Conservation (phyloP, 139 green algal genomes). For the Picochlorum costavermella region DNA sequence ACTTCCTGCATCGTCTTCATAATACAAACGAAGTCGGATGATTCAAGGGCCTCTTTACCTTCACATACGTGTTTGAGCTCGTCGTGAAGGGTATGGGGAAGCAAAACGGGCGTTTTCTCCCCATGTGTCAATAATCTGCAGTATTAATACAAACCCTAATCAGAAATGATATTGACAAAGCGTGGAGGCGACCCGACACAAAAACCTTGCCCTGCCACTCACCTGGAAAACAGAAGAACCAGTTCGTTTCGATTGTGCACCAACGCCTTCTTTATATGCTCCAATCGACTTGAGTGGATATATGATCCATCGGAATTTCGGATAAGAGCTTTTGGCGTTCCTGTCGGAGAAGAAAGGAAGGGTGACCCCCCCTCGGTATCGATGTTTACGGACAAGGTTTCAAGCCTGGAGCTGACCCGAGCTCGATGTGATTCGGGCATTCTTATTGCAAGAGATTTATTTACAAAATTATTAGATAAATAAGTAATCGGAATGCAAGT, state of each 20-base stretch:
- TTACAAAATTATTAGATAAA: no score
- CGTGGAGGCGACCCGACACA: no score
- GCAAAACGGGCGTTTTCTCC: slow-evolving; percentile 27
- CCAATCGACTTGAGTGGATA: background rate
- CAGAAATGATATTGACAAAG: no score
- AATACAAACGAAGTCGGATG: slow-evolving; percentile 16
- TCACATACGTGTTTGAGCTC: slow-evolving; percentile 27
- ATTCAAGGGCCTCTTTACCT: slow-evolving; percentile 10
- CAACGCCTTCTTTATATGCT: slow-evolving; percentile 13
- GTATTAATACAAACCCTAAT: background rate
- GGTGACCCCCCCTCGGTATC: background rate
- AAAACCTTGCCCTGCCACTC: background rate
- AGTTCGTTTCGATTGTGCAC: slow-evolving; percentile 25
- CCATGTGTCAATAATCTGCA: slow-evolving; percentile 17
- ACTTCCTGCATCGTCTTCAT: slow-evolving; percentile 23
- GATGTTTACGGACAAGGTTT: no score
- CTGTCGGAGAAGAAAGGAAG: slow-evolving; percentile 12
- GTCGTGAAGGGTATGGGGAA: slow-evolving; percentile 34
- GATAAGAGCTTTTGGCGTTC: background rate
- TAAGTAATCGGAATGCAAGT: no score
- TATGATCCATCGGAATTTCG: background rate
- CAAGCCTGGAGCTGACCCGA: no score
- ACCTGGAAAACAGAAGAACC: slow-evolving; percentile 29
- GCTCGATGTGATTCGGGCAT: no score
- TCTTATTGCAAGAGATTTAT: no score